These are phyloP conservation scores for Aleurites moluccanus DNA, from an alignment of 441 rosid genomes.

Conservation along the genomic window DNA sequence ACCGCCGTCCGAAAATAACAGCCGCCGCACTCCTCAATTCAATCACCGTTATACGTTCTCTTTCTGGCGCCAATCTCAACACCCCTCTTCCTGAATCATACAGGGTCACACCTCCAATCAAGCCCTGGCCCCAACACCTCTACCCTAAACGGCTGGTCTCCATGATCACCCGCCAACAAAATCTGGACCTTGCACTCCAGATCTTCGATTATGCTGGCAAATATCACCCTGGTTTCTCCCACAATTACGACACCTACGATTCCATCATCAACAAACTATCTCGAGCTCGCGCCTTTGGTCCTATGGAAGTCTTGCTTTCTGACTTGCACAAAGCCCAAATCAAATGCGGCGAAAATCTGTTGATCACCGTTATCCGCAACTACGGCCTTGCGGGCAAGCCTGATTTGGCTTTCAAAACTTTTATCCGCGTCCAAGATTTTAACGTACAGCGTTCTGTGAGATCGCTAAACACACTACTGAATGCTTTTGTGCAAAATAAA, in stretches of 20 bases:
- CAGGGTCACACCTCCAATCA: constrained; percentile 72
- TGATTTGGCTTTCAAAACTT: constrained; percentile 48
- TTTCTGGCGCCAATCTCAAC: constrained; percentile 16
- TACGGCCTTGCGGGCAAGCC: constrained; percentile 76
- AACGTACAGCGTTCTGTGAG: constrained; percentile 64
- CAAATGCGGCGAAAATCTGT: constrained; percentile 71
- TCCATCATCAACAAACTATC: constrained; percentile 71
- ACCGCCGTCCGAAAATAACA: background rate
- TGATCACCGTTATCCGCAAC: constrained; percentile 60
- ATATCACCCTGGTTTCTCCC: constrained; percentile 66
- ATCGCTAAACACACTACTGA: constrained; percentile 72
- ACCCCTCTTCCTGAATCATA: constrained; percentile 34
- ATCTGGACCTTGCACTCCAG: constrained; percentile 80
- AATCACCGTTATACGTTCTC: constrained; percentile 22
- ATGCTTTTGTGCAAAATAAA: constrained; percentile 70
- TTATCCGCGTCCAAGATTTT: constrained; percentile 57
- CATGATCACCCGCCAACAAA: constrained; percentile 73
- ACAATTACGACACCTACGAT: constrained; percentile 72
- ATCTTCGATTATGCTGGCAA: constrained; percentile 75
- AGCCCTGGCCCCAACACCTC: constrained; percentile 83
- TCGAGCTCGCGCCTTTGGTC: constrained; percentile 76
- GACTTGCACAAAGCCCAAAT: constrained; percentile 47
- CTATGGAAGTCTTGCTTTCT: constrained; percentile 58
- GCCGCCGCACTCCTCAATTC: constrained; percentile 15
- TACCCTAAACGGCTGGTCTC: constrained; percentile 69